Conservation (phyloP, 208 protist genomes). For the Acanthamoeba polyphaga region DNA sequence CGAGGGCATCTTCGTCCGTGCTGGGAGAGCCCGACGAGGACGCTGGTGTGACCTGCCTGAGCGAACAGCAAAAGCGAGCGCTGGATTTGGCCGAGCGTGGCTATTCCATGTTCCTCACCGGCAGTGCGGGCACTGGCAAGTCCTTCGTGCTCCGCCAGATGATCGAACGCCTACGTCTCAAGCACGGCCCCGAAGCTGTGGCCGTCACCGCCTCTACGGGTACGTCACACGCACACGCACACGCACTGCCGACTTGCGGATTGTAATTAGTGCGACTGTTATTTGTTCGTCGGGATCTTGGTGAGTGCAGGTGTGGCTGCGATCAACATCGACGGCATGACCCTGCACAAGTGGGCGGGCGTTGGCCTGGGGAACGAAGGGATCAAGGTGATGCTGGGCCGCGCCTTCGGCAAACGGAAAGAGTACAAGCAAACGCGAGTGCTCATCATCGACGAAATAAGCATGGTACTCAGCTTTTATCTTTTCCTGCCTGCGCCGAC, state of each 20-base stretch:
- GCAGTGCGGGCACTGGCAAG: slow-evolving; percentile 87
- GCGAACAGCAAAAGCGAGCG: slow-evolving; percentile 55
- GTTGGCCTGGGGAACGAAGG: slow-evolving; percentile 75
- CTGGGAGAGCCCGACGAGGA: not conserved
- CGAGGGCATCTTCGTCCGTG: not conserved
- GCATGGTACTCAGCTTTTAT: slow-evolving; percentile 75
- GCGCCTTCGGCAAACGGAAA: slow-evolving; percentile 12
- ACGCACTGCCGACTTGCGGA: too few species aligned
- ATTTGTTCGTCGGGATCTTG: not conserved
- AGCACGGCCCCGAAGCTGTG: slow-evolving; percentile 16
- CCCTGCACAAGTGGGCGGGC: slow-evolving; percentile 83
- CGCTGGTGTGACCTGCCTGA: not conserved
- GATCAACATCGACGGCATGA: slow-evolving; percentile 84
- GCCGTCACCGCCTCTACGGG: slow-evolving; percentile 85
- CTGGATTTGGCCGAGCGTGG: slow-evolving; percentile 54
- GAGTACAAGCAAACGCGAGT: slow-evolving; percentile 69
- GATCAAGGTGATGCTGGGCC: not conserved
- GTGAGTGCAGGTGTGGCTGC: slow-evolving; percentile 76
- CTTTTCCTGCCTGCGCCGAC: not conserved
- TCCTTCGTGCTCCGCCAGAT: slow-evolving; percentile 84
- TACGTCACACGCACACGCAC: not conserved
- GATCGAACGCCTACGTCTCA: slow-evolving; percentile 46
- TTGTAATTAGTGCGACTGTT: not conserved
- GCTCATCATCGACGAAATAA: slow-evolving; percentile 85
- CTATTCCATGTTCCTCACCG: slow-evolving; percentile 84